These are phyloP conservation scores for Geotrichum siamense DNA, from an alignment of 1,139 yeast species.

Conservation along the genomic window DNA sequence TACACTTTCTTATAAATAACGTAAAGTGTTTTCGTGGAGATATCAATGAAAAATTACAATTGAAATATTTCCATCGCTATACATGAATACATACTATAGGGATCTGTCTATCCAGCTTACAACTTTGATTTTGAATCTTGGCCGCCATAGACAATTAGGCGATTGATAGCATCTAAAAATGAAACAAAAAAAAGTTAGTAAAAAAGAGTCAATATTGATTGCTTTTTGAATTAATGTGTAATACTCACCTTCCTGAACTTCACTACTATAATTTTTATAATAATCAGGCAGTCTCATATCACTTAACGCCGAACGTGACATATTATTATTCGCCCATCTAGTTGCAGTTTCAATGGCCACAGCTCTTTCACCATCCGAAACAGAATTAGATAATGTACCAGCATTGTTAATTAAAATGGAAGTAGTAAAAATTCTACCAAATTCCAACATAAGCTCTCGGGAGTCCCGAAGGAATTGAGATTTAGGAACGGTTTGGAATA, in stretches of 20 bases:
- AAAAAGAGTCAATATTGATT: background rate
- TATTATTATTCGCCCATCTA: constrained; percentile 18
- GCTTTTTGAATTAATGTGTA: constrained; percentile 13
- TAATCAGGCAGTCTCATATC: background rate
- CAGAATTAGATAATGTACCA: background rate
- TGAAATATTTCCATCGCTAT: no score
- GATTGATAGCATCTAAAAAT: constrained; percentile 2
- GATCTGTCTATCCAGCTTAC: background rate
- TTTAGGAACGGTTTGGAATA: constrained; percentile 15
- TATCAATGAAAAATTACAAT: no score
- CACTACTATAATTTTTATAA: constrained; percentile 3
- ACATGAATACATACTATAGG: background rate
- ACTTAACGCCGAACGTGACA: constrained; percentile 7
- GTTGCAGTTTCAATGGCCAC: constrained; percentile 19
- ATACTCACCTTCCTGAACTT: constrained; percentile 7
- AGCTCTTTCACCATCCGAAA: background rate
- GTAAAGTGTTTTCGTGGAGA: no score
- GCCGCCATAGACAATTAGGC: background rate
- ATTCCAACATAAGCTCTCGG: constrained; percentile 21
- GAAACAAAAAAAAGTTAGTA: background rate
- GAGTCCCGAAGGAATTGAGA: constrained; percentile 21
- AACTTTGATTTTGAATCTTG: background rate
- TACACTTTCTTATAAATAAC: no score
- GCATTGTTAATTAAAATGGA: constrained; percentile 22
- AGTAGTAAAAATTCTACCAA: constrained; percentile 24